phyloP scores from a whole-genome alignment of 192 early-diverging fungal genomes.

The Coemansia sp. region DNA sequence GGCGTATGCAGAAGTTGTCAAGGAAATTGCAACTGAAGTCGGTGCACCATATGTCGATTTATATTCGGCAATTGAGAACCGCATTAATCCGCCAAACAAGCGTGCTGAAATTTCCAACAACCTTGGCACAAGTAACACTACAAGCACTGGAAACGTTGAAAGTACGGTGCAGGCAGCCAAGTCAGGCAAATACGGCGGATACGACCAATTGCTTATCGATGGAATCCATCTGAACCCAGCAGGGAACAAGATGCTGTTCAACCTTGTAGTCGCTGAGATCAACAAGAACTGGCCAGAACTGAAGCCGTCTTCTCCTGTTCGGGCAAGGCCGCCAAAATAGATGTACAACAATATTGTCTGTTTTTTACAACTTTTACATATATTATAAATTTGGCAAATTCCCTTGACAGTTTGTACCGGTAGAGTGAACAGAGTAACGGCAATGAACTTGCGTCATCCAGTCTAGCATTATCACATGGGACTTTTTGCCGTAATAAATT shows the following conservation, averaged over 20 bases:
- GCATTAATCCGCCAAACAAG: background rate
- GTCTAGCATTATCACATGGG: too few species aligned
- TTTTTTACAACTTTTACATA: background rate
- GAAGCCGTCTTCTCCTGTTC: background rate
- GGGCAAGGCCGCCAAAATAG: conserved; percentile 2
- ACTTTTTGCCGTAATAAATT: too few species aligned
- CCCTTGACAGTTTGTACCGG: too few species aligned
- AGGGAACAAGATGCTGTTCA: conserved; percentile 52
- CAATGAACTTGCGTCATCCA: too few species aligned
- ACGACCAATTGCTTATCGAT: conserved; percentile 48
- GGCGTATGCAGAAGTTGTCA: conserved; percentile 54
- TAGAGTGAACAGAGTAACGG: too few species aligned
- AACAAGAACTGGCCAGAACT: conserved; percentile 24
- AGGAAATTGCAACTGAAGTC: conserved; percentile 40
- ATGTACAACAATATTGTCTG: background rate
- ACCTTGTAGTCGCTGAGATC: conserved; percentile 12
- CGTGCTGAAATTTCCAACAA: background rate
- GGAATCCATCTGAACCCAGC: conserved; percentile 59
- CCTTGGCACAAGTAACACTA: background rate
- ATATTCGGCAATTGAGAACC: conserved; percentile 45
- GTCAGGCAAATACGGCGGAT: conserved; percentile 16
- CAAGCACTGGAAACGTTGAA: background rate
- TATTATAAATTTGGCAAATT: too few species aligned
- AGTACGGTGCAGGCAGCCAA: background rate
- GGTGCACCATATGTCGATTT: conserved; percentile 29